Evolutionary conservation across 768 basidiomycete genomes (phyloP), one percentile per base, ranked within the genome.

Genomic region (Gloeopeniophorella convolvens): DNA sequence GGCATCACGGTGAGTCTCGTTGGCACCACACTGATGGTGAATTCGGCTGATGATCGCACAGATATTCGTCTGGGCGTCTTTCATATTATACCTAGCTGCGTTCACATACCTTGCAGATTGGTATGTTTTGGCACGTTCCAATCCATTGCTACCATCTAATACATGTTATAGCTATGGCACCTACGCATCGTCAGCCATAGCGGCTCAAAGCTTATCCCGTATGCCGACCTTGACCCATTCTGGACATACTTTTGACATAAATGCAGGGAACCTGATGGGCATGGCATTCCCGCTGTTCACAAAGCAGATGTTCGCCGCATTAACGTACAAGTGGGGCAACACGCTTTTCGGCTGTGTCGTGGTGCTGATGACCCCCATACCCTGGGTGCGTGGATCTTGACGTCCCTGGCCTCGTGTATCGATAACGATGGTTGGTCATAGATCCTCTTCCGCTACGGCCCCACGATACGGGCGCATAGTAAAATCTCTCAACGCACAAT

Each of bases 121-220:
- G 66, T 78, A 62, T 49, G 71, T 56, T 7, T 16, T 36, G 16
- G 16, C 15, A 16, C 9, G 32, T 33, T 11, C 4, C 20, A 15
- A 4, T 11, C n/a, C 21, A 10, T 13, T 40, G 30, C 35, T 30
- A 13, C 45, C 11, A 5, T 42, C 16, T 42, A 4, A 16, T 31
- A 15, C 15, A 18, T 18, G 49, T 13, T 21, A 10, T 23, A 73
- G 72, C 53, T 71, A 72, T 50, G 67, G 68, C 6, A 61, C 66
- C 5, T 79, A 76, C 54, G 74, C 79, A 1, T 78, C 76, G 5
- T 76, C 74, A 9, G 79, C 77, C 0, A 66, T 78, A 42, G 79
- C 79, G 0, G 79, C 72, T 0, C 76, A 77, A 55, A 73, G 69
- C 31, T 64, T 79, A 27, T 66, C 65, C 46, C 71, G 79, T 69